Evolutionary conservation across 192 early-diverging fungal genomes (phyloP), one percentile per base, ranked within the genome.

Genomic region (Linnemannia exigua): DNA sequence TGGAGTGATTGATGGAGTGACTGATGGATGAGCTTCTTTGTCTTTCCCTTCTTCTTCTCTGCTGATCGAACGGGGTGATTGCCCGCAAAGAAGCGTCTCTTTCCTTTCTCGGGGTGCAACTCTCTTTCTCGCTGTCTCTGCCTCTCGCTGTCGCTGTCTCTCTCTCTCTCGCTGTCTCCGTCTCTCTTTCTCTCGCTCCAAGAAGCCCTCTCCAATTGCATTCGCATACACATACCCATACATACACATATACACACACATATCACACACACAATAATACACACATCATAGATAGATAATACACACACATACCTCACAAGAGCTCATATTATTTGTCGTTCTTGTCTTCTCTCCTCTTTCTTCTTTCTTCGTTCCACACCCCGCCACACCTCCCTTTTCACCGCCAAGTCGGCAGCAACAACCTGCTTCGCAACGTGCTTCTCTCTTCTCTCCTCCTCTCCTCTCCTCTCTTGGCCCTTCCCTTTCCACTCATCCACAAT

Each of bases 61-160:
- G 41, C 41, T 44, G 41, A 44, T 44, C 41, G 41, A 9, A 6
- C 9, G 41, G 9, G 41, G 3, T 44, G 41, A 9, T 44, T 44
- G 41, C 41, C 41, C 41, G 41, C 41, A 44, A 44, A 44, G 3
- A 9, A 44, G 41, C 41, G 25, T 25, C 25, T 25, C 58, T 31
- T 63, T 63, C 58, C 58, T 63, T 63, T 63, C 58, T 63, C 25
- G 58, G 58, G n/a, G 58, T 63, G 25, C 58, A 31, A 54, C 19
- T 58, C 52, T n/a, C 2, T n/a, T 22, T 58, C 9, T 22, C 8
- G 20, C 5, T 61, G 41, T 11, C 25, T 61, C 0, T 15, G 58
- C 5, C 58, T n/a, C 15, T 63, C 58, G 28, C 28, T 15, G 25
- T 54, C 1, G 20, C n/a, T 54, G 5, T 54, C 52, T 54, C n/a